Conservation (phyloP, 148 eudicot species). For the Camellia japonica region DNA sequence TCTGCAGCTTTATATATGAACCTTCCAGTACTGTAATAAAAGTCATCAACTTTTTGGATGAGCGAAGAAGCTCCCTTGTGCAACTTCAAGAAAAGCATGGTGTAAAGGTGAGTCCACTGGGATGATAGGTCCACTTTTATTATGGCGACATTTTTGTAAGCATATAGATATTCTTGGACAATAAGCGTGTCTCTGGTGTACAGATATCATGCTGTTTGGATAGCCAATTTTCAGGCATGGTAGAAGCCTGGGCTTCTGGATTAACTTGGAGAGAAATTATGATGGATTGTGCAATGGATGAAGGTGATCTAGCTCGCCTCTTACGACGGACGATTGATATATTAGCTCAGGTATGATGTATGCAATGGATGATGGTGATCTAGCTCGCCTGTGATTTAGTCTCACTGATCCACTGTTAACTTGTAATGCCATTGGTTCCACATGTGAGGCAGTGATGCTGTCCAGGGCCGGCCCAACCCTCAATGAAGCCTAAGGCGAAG, state of each 20-base stretch:
- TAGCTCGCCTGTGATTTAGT: no score
- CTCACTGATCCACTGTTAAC: neutral
- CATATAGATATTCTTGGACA: neutral
- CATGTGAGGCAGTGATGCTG: neutral
- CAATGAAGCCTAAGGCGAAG: no score
- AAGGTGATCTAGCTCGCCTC: conserved; percentile 95
- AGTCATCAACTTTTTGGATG: conserved; percentile 62
- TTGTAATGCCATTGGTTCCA: neutral
- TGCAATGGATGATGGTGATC: neutral
- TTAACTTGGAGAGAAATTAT: conserved; percentile 93
- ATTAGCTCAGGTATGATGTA: conserved; percentile 67
- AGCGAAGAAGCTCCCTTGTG: conserved; percentile 68
- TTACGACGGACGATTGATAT: conserved; percentile 82
- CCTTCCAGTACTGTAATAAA: conserved; percentile 71
- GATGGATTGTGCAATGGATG: conserved; percentile 99
- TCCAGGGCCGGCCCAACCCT: neutral
- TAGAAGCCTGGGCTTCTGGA: conserved; percentile 99
- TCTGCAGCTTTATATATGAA: conserved; percentile 82
- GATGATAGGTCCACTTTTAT: neutral
- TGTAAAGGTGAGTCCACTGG: conserved; percentile 52
- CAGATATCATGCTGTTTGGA: conserved; percentile 97
- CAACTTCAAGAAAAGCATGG: conserved; percentile 89
- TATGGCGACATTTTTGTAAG: neutral
- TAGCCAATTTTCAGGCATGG: conserved; percentile 94
- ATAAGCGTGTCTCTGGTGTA: conserved; percentile 20